Base-by-base conservation (phyloP, 2,329 filamentous ascomycete genomes). In the Pseudocercospora fuligena region DNA sequence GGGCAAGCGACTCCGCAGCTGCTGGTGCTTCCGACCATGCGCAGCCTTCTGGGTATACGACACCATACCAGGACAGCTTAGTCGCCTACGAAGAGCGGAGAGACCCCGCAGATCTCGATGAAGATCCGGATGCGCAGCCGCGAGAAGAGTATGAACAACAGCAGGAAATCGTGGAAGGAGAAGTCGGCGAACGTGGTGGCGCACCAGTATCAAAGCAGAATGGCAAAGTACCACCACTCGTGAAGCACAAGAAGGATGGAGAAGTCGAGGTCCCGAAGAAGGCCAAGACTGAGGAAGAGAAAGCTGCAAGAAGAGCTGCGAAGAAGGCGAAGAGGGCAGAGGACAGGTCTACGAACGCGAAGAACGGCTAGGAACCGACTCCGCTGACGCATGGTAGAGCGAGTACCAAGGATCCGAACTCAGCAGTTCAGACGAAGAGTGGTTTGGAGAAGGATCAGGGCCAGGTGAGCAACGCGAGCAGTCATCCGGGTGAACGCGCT, bases 251-350 rank as follows among this genome's bases (percentile, higher is more conserved):
- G 58, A 68, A 61, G 29, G 64, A 71, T 9, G 70, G 67, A 31
- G 66, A 72, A 19, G 70, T 69, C n/a, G 33, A 46, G 36, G 65
- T 69, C 19, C 60, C 63, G 29, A 64, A 70, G 63, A 65, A 63
- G 58, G 64, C 66, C 1, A 65, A 64, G 40, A 70, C 66, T 11
- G 74, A 76, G 25, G 74, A 75, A 56, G 83, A 86, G 68, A 85
- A 84, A 75, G 84, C 84, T 69, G 83, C 84, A 63, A 80, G 85
- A 68, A 87, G 85, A 77, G 80, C 80, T 70, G 81, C 80, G 66
- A 88, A 88, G 82, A 87, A 86, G 75, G 82, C 83, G 73, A 81
- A 83, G 73, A 79, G 80, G 64, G 78, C 81, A 72, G 81, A 81
- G 59, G 78, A 83, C 74, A 79, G 78, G 73, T 72, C 70, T 46